A percentile compares a stretch with the other conserved stretches of the same genome.
Evolutionary conservation across 2,329 filamentous ascomycete genomes (phyloP).

Genomic region (Fusarium pseudograminearum): DNA sequence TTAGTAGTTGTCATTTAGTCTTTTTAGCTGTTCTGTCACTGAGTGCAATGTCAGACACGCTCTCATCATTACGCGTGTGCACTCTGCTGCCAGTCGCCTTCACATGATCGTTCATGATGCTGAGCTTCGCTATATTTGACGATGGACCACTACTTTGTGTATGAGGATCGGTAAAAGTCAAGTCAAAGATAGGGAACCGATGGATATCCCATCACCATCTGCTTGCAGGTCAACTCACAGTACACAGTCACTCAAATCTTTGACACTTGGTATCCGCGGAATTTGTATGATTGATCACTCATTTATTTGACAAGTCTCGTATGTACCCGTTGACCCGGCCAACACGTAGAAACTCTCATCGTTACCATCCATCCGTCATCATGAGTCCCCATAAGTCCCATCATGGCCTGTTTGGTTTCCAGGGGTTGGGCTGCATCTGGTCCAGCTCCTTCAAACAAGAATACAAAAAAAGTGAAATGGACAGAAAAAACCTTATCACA

Average conservation of each 20-base stretch:
- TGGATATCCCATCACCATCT: background rate
- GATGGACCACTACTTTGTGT: background rate
- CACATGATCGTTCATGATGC: background rate
- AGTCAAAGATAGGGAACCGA: background rate
- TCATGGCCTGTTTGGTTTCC: conserved; percentile 28
- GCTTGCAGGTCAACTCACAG: background rate
- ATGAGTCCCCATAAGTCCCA: conserved; percentile 12
- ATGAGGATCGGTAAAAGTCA: background rate
- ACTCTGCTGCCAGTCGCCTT: background rate
- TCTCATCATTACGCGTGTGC: background rate
- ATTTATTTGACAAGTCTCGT: conserved; percentile 24
- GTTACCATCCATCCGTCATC: conserved; percentile 22
- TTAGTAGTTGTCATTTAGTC: background rate
- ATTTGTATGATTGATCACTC: conserved; percentile 40
- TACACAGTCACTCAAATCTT: background rate
- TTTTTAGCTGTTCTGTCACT: background rate
- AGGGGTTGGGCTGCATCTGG: conserved; percentile 27
- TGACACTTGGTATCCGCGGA: conserved; percentile 4
- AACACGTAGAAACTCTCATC: conserved; percentile 24
- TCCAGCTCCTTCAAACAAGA: conserved; percentile 42
- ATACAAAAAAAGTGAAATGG: conserved; percentile 24
- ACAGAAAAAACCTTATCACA: conserved; percentile 19
- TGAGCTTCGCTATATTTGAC: background rate
- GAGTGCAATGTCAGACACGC: background rate
- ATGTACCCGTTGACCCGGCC: conserved; percentile 30